phyloP scores from a whole-genome alignment of 495 filamentous ascomycete species.

The Podospora didyma region DNA sequence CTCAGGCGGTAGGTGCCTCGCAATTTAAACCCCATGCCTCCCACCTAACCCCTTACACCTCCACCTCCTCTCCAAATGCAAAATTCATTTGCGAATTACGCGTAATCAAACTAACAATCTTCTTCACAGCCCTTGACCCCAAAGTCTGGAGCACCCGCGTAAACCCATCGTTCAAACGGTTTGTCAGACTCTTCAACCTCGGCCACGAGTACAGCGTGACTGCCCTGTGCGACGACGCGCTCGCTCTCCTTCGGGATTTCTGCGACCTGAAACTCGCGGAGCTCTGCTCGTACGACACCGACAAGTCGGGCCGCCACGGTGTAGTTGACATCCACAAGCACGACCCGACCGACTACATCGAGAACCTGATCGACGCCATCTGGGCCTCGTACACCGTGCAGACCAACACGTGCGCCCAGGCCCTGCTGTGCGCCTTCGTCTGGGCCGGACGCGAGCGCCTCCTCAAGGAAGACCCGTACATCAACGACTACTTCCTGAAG shows the following conservation, averaged over 20 bases:
- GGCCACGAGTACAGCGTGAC: background rate
- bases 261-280: constrained; percentile 12
- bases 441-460: constrained; percentile 17
- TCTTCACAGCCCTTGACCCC: constrained; percentile 13
- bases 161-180: constrained; percentile 4
- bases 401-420: constrained; percentile 5
- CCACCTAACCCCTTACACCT: too few relatives aligned
- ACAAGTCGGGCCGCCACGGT: constrained; percentile 5
- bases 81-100: too few relatives aligned
- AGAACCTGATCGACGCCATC: constrained; percentile 9
- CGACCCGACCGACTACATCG: background rate
- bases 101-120: too few relatives aligned
- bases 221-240: constrained; percentile 12
- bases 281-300: constrained; percentile 12
- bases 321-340: background rate
- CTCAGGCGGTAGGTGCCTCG: constrained; percentile 9
- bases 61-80: too few relatives aligned
- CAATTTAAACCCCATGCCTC: too few relatives aligned
- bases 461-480: background rate
- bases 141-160: background rate
- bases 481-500: background rate
- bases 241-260: constrained; percentile 8
- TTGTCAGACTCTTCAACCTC: constrained; percentile 14
- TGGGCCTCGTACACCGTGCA: background rate
- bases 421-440: constrained; percentile 9